phyloP scores from a whole-genome alignment of 75 land plant species.

The Sequoiadendron giganteum region DNA sequence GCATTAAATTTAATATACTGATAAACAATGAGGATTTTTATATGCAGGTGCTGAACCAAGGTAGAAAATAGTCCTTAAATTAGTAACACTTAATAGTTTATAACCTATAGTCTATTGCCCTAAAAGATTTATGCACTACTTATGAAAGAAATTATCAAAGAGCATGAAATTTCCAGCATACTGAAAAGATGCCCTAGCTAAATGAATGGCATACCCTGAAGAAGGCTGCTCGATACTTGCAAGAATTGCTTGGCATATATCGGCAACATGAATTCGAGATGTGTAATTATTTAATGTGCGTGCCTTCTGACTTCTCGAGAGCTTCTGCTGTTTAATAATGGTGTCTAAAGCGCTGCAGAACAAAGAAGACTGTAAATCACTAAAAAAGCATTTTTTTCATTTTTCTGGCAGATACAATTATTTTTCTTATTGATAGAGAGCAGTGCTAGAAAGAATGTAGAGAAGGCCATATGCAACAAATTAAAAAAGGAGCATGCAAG shows the following conservation, averaged over 20 bases:
- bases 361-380: background rate
- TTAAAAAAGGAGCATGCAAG: background rate
- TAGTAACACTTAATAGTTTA: background rate
- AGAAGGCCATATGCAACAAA: background rate
- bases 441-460: background rate
- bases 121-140: background rate
- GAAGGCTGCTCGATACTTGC: slow-evolving; percentile 50
- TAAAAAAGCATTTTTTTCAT: background rate
- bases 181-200: background rate
- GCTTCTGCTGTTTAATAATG: slow-evolving; percentile 30
- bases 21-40: too few species aligned
- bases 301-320: slow-evolving; percentile 47
- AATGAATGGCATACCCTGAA: slow-evolving; percentile 35
- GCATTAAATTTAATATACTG: too few species aligned
- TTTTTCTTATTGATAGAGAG: background rate
- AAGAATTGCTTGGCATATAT: slow-evolving; percentile 78
- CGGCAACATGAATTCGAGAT: slow-evolving; percentile 87
- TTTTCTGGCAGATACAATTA: background rate
- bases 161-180: background rate
- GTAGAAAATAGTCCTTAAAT: background rate
- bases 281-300: slow-evolving; percentile 62
- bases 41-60: background rate
- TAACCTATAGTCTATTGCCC: background rate
- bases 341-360: slow-evolving; percentile 73
- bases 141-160: background rate